phyloP scores from a whole-genome alignment of 2,329 filamentous ascomycete genomes.

The Rutstroemia sp. region DNA sequence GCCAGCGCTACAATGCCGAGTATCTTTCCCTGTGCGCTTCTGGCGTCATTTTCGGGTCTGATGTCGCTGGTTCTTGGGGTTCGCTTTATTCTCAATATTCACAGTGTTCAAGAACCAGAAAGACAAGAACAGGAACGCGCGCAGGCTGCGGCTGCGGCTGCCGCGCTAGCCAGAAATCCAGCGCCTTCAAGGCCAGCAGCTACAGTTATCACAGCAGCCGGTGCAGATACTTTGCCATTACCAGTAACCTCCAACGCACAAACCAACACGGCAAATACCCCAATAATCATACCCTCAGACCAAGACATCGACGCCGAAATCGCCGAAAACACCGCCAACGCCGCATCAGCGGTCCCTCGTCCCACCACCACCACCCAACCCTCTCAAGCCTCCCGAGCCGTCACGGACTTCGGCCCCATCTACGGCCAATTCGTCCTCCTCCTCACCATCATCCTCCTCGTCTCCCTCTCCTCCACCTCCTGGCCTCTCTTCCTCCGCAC shows the following conservation, averaged over 20 bases:
- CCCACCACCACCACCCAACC: constrained; percentile 19
- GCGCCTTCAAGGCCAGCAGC: constrained; percentile 12
- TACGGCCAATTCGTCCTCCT: constrained; percentile 50
- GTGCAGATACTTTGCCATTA: constrained; percentile 16
- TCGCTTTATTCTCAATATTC: constrained; percentile 52
- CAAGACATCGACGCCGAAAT: constrained; percentile 58
- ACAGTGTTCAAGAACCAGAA: constrained; percentile 53
- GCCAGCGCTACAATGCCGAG: constrained; percentile 47
- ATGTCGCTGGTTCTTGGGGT: constrained; percentile 50
- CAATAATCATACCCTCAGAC: constrained; percentile 55
- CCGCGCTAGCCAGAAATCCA: constrained; percentile 20
- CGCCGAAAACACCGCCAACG: constrained; percentile 32
- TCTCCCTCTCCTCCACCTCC: constrained; percentile 51
- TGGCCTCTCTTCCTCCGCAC: constrained; percentile 51
- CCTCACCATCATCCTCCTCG: constrained; percentile 47
- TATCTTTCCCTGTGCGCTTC: constrained; percentile 49
- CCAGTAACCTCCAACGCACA: background rate
- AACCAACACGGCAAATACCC: constrained; percentile 21
- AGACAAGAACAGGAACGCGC: constrained; percentile 33
- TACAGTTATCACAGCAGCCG: constrained; percentile 23
- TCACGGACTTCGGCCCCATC: constrained; percentile 43
- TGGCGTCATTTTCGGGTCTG: constrained; percentile 45
- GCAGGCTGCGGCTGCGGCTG: constrained; percentile 21
- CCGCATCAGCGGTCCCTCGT: constrained; percentile 20
- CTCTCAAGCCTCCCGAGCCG: constrained; percentile 14